Evolutionary conservation across 805 yeast genomes (phyloP).

Genomic region (Zygosaccharomyces pseudorouxii): DNA sequence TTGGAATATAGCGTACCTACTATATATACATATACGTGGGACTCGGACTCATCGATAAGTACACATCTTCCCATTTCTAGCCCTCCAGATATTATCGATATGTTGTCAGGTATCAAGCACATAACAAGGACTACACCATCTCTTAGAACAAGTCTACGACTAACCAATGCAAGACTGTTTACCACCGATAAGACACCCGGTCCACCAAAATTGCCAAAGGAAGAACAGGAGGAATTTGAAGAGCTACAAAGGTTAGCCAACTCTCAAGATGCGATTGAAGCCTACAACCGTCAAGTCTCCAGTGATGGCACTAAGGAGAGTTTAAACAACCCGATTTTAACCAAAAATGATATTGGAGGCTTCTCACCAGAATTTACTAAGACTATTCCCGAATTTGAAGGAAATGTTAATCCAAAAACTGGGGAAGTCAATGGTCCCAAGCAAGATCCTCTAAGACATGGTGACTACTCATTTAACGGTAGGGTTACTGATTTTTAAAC

Average conservation of each 20-base stretch:
- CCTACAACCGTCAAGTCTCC: constrained; percentile 50
- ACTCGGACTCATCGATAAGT: no score
- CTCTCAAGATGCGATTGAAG: constrained; percentile 73
- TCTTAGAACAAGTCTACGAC: background rate
- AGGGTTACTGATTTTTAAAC: constrained; percentile 86
- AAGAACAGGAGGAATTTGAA: constrained; percentile 74
- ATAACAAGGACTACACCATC: background rate
- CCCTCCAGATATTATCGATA: background rate
- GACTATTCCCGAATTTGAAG: constrained; percentile 92
- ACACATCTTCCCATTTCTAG: background rate
- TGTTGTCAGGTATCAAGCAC: background rate
- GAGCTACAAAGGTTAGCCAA: constrained; percentile 73
- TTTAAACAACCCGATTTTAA: constrained; percentile 35
- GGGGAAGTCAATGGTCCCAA: constrained; percentile 98
- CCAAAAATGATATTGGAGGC: constrained; percentile 52
- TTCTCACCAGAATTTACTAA: constrained; percentile 67
- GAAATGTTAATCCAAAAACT: constrained; percentile 85
- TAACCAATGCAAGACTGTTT: constrained; percentile 5
- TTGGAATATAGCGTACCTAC: background rate
- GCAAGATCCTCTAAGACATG: constrained; percentile 88
- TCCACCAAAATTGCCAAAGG: constrained; percentile 34
- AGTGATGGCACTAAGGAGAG: constrained; percentile 32
- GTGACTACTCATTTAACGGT: constrained; percentile 94
- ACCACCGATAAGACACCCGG: constrained; percentile 25
- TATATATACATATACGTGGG: background rate